A percentile compares a stretch with the other conserved stretches of the same genome.
phyloP scores from a whole-genome alignment of 208 protist species.

The Leishmania braziliensis region DNA sequence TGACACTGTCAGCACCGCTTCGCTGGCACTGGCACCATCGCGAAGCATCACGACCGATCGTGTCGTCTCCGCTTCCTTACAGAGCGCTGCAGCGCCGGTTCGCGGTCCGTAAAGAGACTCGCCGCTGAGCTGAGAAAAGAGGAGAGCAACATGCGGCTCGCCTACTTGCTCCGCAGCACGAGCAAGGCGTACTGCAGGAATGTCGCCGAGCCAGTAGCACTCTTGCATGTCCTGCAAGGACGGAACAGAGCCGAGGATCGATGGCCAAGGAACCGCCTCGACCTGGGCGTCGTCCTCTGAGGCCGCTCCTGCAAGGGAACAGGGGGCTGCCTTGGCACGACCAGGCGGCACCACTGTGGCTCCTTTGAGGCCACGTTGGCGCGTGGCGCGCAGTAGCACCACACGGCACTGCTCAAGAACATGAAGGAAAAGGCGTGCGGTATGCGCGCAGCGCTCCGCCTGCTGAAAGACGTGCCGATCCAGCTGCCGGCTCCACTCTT shows the following conservation, averaged over 20 bases:
- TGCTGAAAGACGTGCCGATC: slow-evolving; percentile 34
- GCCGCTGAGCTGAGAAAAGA: slow-evolving; percentile 62
- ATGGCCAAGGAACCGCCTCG: slow-evolving; percentile 2
- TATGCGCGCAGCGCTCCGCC: slow-evolving; percentile 26
- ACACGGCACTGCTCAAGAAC: slow-evolving; percentile 46
- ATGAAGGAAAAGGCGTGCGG: slow-evolving; percentile 42
- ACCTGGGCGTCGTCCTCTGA: neutral
- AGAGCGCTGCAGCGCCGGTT: slow-evolving; percentile 37
- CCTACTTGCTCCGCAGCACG: slow-evolving; percentile 39
- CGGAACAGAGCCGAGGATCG: slow-evolving; percentile 42
- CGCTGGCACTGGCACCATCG: neutral
- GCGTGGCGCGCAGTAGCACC: slow-evolving; percentile 36
- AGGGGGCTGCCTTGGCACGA: too few relatives aligned
- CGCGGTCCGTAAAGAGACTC: slow-evolving; percentile 59
- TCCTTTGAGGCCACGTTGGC: slow-evolving; percentile 45
- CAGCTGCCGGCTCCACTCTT: slow-evolving; percentile 42
- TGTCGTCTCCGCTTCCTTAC: slow-evolving; percentile 15
- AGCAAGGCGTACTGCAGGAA: slow-evolving; percentile 51
- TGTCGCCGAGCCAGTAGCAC: slow-evolving; percentile 66
- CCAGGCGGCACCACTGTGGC: neutral
- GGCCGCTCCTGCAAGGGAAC: neutral
- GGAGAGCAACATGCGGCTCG: slow-evolving; percentile 47
- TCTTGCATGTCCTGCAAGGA: slow-evolving; percentile 48
- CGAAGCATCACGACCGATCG: slow-evolving; percentile 18
- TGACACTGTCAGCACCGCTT: neutral